Percentiles rank a stretch among this genome's conserved stretches.
These are phyloP conservation scores for Porodaedalea pini DNA, from an alignment of 1,284 basidiomycete species.

Conservation along the genomic window DNA sequence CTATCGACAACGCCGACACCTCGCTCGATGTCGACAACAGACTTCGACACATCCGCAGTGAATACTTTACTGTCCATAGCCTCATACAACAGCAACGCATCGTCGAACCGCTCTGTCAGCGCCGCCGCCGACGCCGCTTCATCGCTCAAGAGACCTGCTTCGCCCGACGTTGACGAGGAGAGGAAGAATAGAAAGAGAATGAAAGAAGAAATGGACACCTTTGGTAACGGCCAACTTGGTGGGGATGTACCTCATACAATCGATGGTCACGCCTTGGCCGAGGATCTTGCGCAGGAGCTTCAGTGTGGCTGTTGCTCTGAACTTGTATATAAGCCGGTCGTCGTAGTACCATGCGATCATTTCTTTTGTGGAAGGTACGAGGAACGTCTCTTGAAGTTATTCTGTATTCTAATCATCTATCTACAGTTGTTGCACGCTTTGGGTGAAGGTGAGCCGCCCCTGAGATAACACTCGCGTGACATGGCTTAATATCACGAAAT, in stretches of 20 bases:
- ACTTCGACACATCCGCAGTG: neutral
- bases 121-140: neutral
- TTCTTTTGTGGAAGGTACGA: slow-evolving; percentile 83
- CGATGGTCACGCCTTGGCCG: slow-evolving; percentile 41
- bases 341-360: slow-evolving; percentile 77
- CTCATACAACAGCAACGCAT: neutral
- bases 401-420: slow-evolving; percentile 15
- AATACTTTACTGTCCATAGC: neutral
- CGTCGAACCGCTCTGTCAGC: neutral
- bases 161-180: slow-evolving; percentile 29
- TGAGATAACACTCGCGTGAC: neutral
- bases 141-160: slow-evolving; percentile 15
- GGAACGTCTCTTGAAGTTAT: slow-evolving; percentile 10
- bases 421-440: slow-evolving; percentile 65
- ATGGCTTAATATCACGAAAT: slow-evolving; percentile 16
- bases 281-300: slow-evolving; percentile 66
- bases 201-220: slow-evolving; percentile 43
- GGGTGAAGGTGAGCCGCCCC: slow-evolving; percentile 64
- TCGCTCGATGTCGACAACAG: slow-evolving; percentile 8
- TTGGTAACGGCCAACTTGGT: slow-evolving; percentile 17
- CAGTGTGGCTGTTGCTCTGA: slow-evolving; percentile 80
- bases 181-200: slow-evolving; percentile 54
- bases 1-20: slow-evolving; percentile 3
- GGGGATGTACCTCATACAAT: slow-evolving; percentile 12
- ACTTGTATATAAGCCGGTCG: slow-evolving; percentile 70